Base-by-base conservation (phyloP, 495 filamentous ascomycete species). In the Daldinia decipiens region DNA sequence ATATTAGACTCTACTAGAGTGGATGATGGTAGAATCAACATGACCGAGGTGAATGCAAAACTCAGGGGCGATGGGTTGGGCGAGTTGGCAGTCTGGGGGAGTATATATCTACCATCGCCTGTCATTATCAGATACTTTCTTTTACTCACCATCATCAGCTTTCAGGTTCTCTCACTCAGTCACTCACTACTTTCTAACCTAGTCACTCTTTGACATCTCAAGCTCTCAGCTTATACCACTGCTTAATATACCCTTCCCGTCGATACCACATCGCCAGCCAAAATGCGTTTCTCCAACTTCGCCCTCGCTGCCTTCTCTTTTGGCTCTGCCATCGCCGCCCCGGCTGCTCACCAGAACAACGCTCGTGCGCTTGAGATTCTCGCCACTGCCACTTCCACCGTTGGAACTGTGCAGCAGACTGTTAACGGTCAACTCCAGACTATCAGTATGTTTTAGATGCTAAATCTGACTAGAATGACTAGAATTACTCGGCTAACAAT, bases 221-320 rank as follows among this genome's bases (percentile, higher is more conserved):
- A 59, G 71, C 71, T 63, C 34, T 64, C 66, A 67, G 67, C 71
- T 63, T 57, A 21, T 31, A 9, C 26, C 29, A 36, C 45, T 34
- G 45, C 45, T 57, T 61, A 73, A 55, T 29, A 43, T 60, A 26
- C 3, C 19, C 47, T 61, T 59, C 45, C 45, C 36, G 40, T n/a
- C 54, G 26, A 53, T 21, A 52, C 60, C 45, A 59, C 38, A 57
- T 39, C 55, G 59, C 55, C 52, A 51, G 56, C 19, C 60, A 77
- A 19, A 65, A 77, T 77, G 75, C 73, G 67, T 70, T 76, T 76
- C 73, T 59, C 73, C 34, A 76, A 45, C 55, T 70, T 77, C 68
- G 59, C 65, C 32, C 34, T 73, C 21, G 68, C 70, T 51, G 75
- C 75, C 43, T 59, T 77, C 55, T 73, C 75, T 15, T 26, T 74